Conservation (phyloP, 306 rosid species). For the Comarum palustre region DNA sequence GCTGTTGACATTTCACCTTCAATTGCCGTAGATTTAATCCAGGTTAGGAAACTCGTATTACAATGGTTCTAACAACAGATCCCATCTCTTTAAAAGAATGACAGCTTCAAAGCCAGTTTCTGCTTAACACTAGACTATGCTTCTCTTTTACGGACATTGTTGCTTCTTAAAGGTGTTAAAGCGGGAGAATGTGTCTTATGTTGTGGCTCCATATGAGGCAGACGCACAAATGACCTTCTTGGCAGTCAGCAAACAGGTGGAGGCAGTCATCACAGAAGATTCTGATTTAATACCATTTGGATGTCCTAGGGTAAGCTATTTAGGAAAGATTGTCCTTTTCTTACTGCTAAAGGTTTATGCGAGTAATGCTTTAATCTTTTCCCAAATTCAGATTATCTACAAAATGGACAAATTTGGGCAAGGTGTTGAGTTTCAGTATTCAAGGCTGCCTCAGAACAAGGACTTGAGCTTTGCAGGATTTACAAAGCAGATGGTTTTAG, state of each 20-base stretch:
- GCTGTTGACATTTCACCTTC: constrained; percentile 89
- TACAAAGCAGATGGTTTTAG: constrained; percentile 83
- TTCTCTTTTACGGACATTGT: constrained; percentile 17
- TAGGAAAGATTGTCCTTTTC: not conserved
- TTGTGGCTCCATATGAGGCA: constrained; percentile 98
- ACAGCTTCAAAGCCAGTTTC: not conserved
- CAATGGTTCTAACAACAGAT: not conserved
- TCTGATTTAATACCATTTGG: constrained; percentile 96
- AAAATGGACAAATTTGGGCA: constrained; percentile 97
- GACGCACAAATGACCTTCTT: constrained; percentile 96
- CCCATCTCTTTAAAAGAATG: constrained; percentile 9
- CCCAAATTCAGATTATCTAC: constrained; percentile 66
- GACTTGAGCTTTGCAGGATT: constrained; percentile 80
- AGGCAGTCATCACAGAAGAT: constrained; percentile 88
- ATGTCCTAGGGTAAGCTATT: constrained; percentile 77
- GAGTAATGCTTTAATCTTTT: constrained; percentile 18
- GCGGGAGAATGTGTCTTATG: constrained; percentile 61
- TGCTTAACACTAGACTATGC: not conserved
- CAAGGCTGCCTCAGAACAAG: constrained; percentile 69
- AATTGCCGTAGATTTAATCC: constrained; percentile 69
- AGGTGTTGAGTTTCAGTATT: constrained; percentile 71
- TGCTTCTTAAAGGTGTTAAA: constrained; percentile 59
- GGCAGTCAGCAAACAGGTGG: constrained; percentile 72
- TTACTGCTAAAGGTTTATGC: constrained; percentile 3
- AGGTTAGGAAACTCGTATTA: constrained; percentile 38